phyloP scores from a whole-genome alignment of 345 rosid species.

The Passiflora organensis region DNA sequence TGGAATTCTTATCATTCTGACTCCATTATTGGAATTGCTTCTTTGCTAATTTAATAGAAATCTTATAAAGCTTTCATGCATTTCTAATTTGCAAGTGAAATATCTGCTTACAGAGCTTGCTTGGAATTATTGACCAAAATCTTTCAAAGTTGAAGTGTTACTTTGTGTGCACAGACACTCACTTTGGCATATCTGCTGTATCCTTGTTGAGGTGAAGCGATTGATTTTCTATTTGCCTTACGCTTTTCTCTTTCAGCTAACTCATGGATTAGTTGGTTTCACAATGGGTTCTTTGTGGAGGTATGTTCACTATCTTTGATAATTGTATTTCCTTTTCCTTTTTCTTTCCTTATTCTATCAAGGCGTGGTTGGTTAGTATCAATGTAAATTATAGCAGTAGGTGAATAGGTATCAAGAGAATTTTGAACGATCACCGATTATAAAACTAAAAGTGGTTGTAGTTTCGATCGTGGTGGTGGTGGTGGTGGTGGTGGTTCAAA shows the following conservation, averaged over 20 bases:
- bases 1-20: neutral
- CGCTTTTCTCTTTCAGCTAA: slow-evolving; percentile 47
- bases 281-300: slow-evolving; percentile 86
- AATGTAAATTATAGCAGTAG: no score
- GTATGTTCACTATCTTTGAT: slow-evolving; percentile 30
- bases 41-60: neutral
- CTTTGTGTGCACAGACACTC: no score
- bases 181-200: no score
- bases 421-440: no score
- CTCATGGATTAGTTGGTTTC: slow-evolving; percentile 80
- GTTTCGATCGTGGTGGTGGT: no score
- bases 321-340: neutral
- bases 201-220: no score
- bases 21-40: neutral
- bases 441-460: no score
- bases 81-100: neutral
- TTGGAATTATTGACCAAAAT: no score
- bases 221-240: slow-evolving; percentile 5
- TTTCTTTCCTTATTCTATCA: neutral
- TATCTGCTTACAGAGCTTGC: no score
- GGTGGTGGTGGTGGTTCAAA: no score
- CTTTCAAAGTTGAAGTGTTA: no score
- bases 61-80: neutral
- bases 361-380: neutral
- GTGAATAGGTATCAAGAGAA: no score